Evolutionary conservation across 306 rosid species (phyloP).

Genomic region (Vicia faba): DNA sequence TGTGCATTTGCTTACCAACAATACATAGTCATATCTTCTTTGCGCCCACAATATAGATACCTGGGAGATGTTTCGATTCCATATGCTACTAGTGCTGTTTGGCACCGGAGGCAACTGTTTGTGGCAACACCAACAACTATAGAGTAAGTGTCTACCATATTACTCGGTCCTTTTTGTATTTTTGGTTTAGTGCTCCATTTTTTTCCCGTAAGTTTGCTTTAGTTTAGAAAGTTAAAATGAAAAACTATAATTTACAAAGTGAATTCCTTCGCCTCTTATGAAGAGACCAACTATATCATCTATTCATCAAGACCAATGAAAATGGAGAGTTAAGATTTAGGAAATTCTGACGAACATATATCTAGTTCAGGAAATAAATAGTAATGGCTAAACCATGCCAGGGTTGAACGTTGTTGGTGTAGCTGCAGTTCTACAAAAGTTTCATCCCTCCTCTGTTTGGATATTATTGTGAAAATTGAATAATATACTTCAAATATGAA

Average conservation of each 20-base stretch:
- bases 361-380: conserved; percentile 5
- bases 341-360: conserved; percentile 27
- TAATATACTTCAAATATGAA: no score
- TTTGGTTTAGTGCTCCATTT: conserved; percentile 19
- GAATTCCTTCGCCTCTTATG: conserved; percentile 31
- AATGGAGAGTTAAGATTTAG: conserved; percentile 13
- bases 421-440: not conserved
- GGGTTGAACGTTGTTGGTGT: conserved; percentile 1
- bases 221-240: conserved; percentile 35
- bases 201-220: conserved; percentile 16
- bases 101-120: conserved; percentile 96
- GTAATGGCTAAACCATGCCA: conserved; percentile 21
- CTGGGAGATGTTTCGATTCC: conserved; percentile 98
- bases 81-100: conserved; percentile 85
- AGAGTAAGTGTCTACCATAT: conserved; percentile 64
- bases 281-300: conserved; percentile 3
- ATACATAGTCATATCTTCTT: conserved; percentile 87
- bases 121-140: conserved; percentile 96
- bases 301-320: conserved; percentile 21
- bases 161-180: conserved; percentile 9
- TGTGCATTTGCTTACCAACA: conserved; percentile 96
- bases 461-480: no score
- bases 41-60: conserved; percentile 97
- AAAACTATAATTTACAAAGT: conserved; percentile 22
- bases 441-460: conserved; percentile 12